Base-by-base conservation (phyloP, 1,139 yeast genomes). In the Keqinozyma sinolaborantium region DNA sequence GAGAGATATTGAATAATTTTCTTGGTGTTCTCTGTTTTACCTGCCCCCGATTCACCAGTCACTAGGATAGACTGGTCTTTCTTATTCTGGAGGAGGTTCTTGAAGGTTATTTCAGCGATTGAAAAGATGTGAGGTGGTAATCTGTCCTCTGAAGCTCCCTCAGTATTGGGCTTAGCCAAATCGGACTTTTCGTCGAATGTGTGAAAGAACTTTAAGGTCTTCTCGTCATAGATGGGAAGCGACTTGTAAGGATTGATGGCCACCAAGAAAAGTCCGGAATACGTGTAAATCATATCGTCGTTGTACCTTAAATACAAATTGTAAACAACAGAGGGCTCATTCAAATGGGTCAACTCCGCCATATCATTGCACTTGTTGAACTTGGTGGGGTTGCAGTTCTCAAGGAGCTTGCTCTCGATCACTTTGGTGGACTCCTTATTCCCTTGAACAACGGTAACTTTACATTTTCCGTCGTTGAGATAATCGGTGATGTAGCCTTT, bases 1-100 rank as follows among this genome's bases (percentile, higher is more conserved):
- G 97, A 87, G 35, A 94, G 69, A 56, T 88, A 92, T 56, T 90
- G 97, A 42, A 94, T 84, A 38, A 92, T 90, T 50, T 85, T 87
- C 56, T 92, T 92, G n/a, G 98, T 92, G 47, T 87, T 92, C 60
- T 92, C 98, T 0, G 98, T 92, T 56, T 92, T 92, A 35, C 98
- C 98, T 0, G 98, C 98, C 40, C 98, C 99, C 18, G 95, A 84
- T 55, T 94, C 99, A 40, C 99, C 99, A 1, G 98, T 94, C 9
- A 94, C 97, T 33, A 94, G 66, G 32, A 94, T 87, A 11, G 95
- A 81, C 59, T 94, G 98, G 56, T 90, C 84, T 48, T 79, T 81
- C 31, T 66, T 72, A 45, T 83, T 81, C 19, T 73, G 70, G 14
- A 87, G 64, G 57, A 92, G 68, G 48, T 83, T 85, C 38, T 87